phyloP scores from a whole-genome alignment of 192 early-diverging fungal species.

The Backusella circina region DNA sequence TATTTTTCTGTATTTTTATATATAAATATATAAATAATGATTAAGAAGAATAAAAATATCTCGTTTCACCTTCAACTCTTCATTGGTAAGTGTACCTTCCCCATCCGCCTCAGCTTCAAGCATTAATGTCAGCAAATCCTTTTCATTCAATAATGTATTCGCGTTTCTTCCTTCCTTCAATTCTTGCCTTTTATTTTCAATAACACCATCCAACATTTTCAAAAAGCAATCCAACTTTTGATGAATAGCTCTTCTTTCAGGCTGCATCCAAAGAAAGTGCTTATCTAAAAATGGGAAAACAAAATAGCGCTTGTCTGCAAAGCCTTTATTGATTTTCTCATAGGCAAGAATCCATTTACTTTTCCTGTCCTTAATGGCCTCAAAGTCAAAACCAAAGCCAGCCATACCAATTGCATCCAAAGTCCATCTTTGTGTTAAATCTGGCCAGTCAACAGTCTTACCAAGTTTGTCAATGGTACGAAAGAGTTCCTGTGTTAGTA shows the following conservation, averaged over 20 bases:
- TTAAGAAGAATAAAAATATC: not conserved
- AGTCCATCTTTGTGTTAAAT: conserved; percentile 17
- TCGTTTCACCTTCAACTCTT: not conserved
- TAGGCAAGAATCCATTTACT: conserved; percentile 41
- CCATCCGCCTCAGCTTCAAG: conserved; percentile 10
- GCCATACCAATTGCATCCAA: conserved; percentile 25
- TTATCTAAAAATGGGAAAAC: conserved; percentile 48
- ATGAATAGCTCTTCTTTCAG: not conserved
- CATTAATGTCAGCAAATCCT: conserved; percentile 30
- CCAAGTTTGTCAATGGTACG: not conserved
- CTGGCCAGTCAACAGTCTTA: not conserved
- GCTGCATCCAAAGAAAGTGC: not conserved
- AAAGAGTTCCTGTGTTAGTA: conserved; percentile 11
- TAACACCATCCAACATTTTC: not conserved
- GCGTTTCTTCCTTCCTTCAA: not conserved
- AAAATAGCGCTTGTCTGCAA: conserved; percentile 18
- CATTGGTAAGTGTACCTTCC: not conserved
- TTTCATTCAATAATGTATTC: conserved; percentile 5
- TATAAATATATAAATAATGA: not conserved
- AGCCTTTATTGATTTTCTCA: conserved; percentile 39
- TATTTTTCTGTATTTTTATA: not conserved
- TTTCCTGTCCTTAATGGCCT: conserved; percentile 42
- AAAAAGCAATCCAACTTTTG: conserved; percentile 1
- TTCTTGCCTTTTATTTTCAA: not conserved
- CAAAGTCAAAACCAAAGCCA: conserved; percentile 43